phyloP scores from a whole-genome alignment of 495 filamentous ascomycete species.

The Tuber borchii region DNA sequence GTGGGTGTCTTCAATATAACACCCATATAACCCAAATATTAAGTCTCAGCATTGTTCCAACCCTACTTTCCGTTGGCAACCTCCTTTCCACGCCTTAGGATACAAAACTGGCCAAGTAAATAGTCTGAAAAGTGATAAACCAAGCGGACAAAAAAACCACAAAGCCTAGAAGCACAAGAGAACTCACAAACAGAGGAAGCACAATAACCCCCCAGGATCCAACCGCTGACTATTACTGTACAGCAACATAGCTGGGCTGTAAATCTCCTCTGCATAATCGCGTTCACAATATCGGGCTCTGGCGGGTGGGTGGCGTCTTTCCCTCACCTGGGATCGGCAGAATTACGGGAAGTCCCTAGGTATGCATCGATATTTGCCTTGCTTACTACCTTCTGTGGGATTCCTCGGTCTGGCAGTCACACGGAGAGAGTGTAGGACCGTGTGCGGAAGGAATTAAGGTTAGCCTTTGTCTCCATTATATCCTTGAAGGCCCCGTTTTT shows the following conservation, averaged over 20 bases:
- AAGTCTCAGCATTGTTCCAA: neutral
- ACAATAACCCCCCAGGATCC: neutral
- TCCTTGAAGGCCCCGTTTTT: neutral
- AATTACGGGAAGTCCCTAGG: neutral
- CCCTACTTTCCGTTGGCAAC: neutral
- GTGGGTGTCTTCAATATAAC: neutral
- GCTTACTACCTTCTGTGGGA: neutral
- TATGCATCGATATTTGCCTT: neutral
- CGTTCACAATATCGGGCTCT: neutral
- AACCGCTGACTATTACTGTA: neutral
- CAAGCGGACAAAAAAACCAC: neutral
- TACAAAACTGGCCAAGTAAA: neutral
- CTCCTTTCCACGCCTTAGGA: neutral
- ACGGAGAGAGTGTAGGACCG: neutral
- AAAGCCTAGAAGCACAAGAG: conserved; percentile 3
- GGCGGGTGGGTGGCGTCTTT: neutral
- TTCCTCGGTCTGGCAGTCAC: neutral
- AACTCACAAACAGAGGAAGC: neutral
- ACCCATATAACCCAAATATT: neutral
- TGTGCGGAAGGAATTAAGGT: neutral
- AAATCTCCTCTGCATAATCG: neutral
- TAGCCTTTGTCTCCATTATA: neutral
- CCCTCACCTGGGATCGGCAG: neutral
- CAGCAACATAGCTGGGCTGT: neutral
- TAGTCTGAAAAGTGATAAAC: neutral